Percentiles rank a stretch among this genome's conserved stretches.
These are phyloP conservation scores for Termitomyces sp. DNA, from an alignment of 768 basidiomycete species.

Conservation along the genomic window DNA sequence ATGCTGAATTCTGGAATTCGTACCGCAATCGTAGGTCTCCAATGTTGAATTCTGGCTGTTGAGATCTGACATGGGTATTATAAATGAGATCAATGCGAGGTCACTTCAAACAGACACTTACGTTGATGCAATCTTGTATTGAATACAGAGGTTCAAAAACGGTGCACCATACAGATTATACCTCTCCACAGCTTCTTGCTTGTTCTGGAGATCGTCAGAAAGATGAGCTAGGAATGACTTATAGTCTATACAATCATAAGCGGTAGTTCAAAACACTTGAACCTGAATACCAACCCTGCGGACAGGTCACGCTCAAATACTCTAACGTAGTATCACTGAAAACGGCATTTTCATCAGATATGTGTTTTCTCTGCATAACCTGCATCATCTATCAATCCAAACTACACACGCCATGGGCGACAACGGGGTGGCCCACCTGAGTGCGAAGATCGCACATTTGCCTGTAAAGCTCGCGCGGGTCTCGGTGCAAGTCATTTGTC, in stretches of 20 bases:
- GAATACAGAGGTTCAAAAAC: slow-evolving; percentile 34
- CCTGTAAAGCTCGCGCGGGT: slow-evolving; percentile 19
- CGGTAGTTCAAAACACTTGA: background rate
- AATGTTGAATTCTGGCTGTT: slow-evolving; percentile 16
- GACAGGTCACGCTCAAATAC: slow-evolving; percentile 32
- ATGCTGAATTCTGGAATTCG: slow-evolving; percentile 21
- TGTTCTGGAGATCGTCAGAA: slow-evolving; percentile 28
- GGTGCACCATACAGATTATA: slow-evolving; percentile 28
- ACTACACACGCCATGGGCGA: background rate
- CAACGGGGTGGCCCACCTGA: slow-evolving; percentile 18
- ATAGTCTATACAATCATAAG: slow-evolving; percentile 24
- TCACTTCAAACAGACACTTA: background rate
- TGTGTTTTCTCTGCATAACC: slow-evolving; percentile 22
- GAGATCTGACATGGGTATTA: background rate
- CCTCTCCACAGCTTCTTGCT: slow-evolving; percentile 38
- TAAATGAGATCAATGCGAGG: background rate
- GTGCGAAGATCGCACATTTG: slow-evolving; percentile 19
- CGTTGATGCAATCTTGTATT: slow-evolving; percentile 18
- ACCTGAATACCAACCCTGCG: slow-evolving; percentile 28
- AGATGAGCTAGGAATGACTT: slow-evolving; percentile 33
- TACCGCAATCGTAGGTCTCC: slow-evolving; percentile 25
- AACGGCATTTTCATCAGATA: slow-evolving; percentile 25
- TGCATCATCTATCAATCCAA: slow-evolving; percentile 8
- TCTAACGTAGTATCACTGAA: slow-evolving; percentile 31
- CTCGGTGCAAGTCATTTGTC: slow-evolving; percentile 4